Base-by-base conservation (phyloP, 148 eudicot species). In the Rhododendron williamsianum region DNA sequence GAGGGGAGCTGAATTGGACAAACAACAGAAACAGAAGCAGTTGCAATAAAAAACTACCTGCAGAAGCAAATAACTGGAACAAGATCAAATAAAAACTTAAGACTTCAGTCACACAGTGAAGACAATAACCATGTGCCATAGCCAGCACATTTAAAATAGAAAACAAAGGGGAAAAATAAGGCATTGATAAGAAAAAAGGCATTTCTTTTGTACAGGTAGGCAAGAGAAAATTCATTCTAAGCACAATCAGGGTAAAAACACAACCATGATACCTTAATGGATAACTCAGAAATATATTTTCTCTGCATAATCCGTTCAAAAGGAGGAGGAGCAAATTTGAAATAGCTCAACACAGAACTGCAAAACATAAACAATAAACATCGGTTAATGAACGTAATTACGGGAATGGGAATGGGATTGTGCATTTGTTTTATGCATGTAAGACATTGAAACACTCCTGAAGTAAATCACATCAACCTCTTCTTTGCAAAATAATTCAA, bases 291-390 rank as follows among this genome's bases (percentile, higher is more conserved):
- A 83, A 84, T 73, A 38, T 84, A 85, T 74, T 86, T 21, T 83
- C 81, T 87, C 84, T 58, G 87, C 51, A 76, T 83, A 49, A 96
- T 87, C 85, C 97, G 92, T 84, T 87, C 89, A 86, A 96, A 96
- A 41, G 99, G 99, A 82, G 96, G 91, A 78, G 96, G 95, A 23
- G 97, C 93, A 86, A 91, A 91, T 84, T 90, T 88, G 84, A 88
- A 95, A 87, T 96, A 96, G 88, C 78, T 76, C 74, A 91, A 87
- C 73, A 95, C 90, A 83, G 89, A 88, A 91, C 99, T 96, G 92
- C 87, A 92, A 52, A 83, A 52, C 84, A 52, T 82, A 38, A 84
- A 79, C 71, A 79, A 38, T 12, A 33, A 36, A 56, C 41, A 27
- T 81, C 30, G 12, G 25, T 71, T 9, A 11, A 76, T 27, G 35